Base-by-base conservation (phyloP, 1,284 basidiomycete species). In the Sanghuangporus weigelae region DNA sequence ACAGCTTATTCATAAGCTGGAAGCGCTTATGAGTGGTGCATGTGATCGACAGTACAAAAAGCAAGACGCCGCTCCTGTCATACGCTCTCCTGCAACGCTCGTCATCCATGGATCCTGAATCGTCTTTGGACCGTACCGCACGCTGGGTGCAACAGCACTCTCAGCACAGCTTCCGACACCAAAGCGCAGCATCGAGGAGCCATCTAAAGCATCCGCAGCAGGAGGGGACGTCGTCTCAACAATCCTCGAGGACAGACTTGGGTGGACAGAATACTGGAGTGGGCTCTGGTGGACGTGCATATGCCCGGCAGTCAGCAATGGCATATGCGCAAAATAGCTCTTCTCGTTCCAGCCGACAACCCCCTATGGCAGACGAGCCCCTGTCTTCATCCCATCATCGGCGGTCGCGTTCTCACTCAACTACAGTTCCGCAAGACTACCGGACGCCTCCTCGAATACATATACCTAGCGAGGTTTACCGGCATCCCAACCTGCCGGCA, bases 41-140 rank as follows among this genome's bases (percentile, higher is more conserved):
- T 64, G 63, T 64, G 63, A 64, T 61, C 46, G 59, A 39, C 44
- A 44, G 23, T 64, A 64, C 56, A 57, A 61, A 64, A 61, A 61
- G 50, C 49, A 16, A 42, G 21, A 48, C 59, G 39, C 44, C 57
- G 48, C 40, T 48, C 49, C 23, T 49, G 26, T 35, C 48, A 11
- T 38, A 19, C 23, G 31, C 40, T 40, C 19, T 50, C 31, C 42
- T 48, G 39, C 31, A 23, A 21, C 54, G 14, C 19, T 23, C 60
- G 53, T 42, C 57, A 46, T 48, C 60, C 55, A 60, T 60, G 63
- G 38, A 64, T 36, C 58, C 63, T n/a, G 58, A 60, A 35, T 60
- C 63, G 10, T 35, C 62, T 3, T 38, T 65, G 55, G 60, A 65
- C 35, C 64, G 64, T 31, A 65, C 64, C n/a, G 64, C 64, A 26